These are phyloP conservation scores for Tirmania nivea DNA, from an alignment of 495 filamentous ascomycete genomes.

Conservation along the genomic window DNA sequence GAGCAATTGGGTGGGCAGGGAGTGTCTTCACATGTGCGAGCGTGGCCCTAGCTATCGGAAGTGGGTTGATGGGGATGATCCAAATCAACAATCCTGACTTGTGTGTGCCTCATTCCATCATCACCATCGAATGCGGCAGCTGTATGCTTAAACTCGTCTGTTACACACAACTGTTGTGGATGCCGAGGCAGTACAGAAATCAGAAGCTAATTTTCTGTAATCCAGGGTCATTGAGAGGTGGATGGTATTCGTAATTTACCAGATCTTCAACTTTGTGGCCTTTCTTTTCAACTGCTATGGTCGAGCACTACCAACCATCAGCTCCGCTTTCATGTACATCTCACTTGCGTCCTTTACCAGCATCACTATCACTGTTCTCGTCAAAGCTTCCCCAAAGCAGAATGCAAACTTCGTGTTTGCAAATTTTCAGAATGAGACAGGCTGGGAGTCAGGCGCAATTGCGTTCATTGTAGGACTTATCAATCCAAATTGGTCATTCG, in stretches of 20 bases:
- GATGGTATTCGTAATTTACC: slow-evolving; percentile 32
- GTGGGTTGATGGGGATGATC: slow-evolving; percentile 34
- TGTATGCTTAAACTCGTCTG: not conserved
- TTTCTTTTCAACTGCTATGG: slow-evolving; percentile 41
- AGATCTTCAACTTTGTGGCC: slow-evolving; percentile 32
- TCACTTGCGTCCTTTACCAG: slow-evolving; percentile 34
- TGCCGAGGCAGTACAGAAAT: not conserved
- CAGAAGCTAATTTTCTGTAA: not conserved
- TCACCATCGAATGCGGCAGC: not conserved
- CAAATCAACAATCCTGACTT: slow-evolving; percentile 36
- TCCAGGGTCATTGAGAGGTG: slow-evolving; percentile 30
- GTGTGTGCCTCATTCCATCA: slow-evolving; percentile 20
- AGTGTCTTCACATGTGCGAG: slow-evolving; percentile 35
- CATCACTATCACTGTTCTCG: slow-evolving; percentile 34
- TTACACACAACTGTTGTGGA: not conserved
- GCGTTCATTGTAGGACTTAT: slow-evolving; percentile 45
- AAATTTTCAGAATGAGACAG: slow-evolving; percentile 39
- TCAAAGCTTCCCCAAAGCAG: slow-evolving; percentile 32
- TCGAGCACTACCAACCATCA: slow-evolving; percentile 28
- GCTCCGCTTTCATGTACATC: slow-evolving; percentile 25
- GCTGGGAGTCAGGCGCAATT: slow-evolving; percentile 35
- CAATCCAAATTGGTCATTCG: slow-evolving; percentile 40
- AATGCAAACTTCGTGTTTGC: slow-evolving; percentile 37
- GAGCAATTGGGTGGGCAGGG: slow-evolving; percentile 37
- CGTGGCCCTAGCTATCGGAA: slow-evolving; percentile 32